phyloP scores from a whole-genome alignment of 257 asterid species.

The Solanum paucissectum region DNA sequence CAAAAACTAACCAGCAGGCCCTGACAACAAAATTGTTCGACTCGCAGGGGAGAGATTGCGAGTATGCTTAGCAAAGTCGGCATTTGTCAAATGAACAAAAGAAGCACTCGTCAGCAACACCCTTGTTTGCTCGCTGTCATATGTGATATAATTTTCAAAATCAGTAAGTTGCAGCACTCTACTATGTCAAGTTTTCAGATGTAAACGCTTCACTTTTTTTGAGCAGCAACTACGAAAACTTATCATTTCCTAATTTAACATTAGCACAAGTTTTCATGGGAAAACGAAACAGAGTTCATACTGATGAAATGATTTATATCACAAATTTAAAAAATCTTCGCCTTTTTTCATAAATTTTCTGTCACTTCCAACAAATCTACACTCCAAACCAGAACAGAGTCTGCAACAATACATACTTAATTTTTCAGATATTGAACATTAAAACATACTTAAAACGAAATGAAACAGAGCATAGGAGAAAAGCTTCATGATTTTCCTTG shows the following conservation, averaged over 20 bases:
- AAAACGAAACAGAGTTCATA: too few species aligned
- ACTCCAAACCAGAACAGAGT: neutral
- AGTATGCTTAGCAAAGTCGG: constrained; percentile 43
- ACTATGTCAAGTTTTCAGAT: neutral
- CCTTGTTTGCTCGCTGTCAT: constrained; percentile 58
- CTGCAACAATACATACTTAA: neutral
- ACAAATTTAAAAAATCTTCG: rapidly evolving
- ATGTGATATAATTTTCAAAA: neutral
- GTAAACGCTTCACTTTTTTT: too few species aligned
- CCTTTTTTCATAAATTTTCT: too few species aligned
- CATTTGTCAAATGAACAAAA: constrained; percentile 55
- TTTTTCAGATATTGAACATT: neutral
- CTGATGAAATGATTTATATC: too few species aligned
- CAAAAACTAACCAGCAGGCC: constrained; percentile 54
- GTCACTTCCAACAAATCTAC: neutral
- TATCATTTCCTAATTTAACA: too few species aligned
- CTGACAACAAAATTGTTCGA: constrained; percentile 73
- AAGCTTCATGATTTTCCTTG: neutral
- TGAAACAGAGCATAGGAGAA: neutral
- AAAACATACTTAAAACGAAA: neutral
- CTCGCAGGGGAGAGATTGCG: constrained; percentile 86
- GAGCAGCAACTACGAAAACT: neutral
- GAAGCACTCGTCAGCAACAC: constrained; percentile 68
- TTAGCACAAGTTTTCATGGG: too few species aligned
- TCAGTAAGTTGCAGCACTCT: neutral